These are phyloP conservation scores for Staphylotrichum tortipilum DNA, from an alignment of 495 filamentous ascomycete genomes.

Conservation along the genomic window DNA sequence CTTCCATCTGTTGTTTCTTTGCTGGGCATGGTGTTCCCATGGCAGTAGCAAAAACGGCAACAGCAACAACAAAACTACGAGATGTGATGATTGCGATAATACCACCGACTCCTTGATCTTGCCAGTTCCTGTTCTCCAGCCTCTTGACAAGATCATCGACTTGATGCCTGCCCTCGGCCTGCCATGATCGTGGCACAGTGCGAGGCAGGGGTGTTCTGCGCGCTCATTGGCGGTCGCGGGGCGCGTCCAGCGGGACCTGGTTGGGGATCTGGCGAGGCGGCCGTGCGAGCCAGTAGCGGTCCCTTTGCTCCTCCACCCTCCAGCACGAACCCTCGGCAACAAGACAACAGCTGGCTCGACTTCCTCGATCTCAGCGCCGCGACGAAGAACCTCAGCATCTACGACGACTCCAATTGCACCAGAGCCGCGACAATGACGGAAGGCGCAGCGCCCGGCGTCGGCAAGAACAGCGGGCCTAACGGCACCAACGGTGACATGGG, in stretches of 20 bases:
- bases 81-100: too few relatives aligned
- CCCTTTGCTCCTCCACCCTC: not conserved
- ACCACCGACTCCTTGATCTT: too few relatives aligned
- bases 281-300: too few relatives aligned
- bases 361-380: not conserved
- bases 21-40: too few relatives aligned
- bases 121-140: too few relatives aligned
- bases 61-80: too few relatives aligned
- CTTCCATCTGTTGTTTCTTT: too few relatives aligned
- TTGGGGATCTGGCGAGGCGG: too few relatives aligned
- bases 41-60: too few relatives aligned
- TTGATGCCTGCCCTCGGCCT: too few relatives aligned
- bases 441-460: constrained; percentile 23
- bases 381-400: not conserved
- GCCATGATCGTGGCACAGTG: not conserved
- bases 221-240: constrained; percentile 3
- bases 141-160: too few relatives aligned
- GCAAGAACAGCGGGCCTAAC: constrained; percentile 11
- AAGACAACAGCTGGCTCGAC: not conserved
- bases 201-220: not conserved
- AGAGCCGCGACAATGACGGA: constrained; percentile 40
- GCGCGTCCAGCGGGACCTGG: too few relatives aligned
- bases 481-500: constrained; percentile 19
- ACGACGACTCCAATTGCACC: not conserved
- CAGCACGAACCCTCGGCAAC: not conserved